phyloP scores from a whole-genome alignment of 1,284 basidiomycete genomes.

The Cutaneotrichosporon sp. region DNA sequence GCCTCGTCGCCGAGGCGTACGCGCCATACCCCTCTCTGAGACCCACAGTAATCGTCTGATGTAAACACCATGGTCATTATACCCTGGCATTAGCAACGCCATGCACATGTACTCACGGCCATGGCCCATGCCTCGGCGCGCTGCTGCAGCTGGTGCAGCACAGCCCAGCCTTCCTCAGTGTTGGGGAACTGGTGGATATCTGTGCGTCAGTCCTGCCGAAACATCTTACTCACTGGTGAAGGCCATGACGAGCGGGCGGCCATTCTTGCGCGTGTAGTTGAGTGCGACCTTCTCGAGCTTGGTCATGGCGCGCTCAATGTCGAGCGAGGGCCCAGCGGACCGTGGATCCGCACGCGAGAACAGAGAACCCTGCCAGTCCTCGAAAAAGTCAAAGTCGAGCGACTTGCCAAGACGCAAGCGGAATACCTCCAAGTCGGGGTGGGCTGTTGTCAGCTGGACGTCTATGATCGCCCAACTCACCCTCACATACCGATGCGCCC shows the following conservation, averaged over 20 bases:
- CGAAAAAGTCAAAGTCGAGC: conserved; percentile 53
- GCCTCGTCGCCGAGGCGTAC: too few relatives aligned
- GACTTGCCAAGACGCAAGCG: conserved; percentile 72
- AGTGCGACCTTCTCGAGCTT: conserved; percentile 83
- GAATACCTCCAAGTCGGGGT: conserved; percentile 68
- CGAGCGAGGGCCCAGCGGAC: conserved; percentile 73
- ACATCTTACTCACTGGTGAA: conserved; percentile 53
- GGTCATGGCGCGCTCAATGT: conserved; percentile 77
- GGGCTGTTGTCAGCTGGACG: conserved; percentile 46
- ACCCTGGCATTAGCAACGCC: conserved; percentile 49
- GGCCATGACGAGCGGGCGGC: conserved; percentile 67
- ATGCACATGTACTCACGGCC: conserved; percentile 54
- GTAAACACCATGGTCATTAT: conserved; percentile 73
- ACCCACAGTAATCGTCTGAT: conserved; percentile 68
- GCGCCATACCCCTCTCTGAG: too few relatives aligned
- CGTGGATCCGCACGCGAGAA: conserved; percentile 77
- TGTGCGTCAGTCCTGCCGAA: conserved; percentile 10
- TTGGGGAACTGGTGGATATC: conserved; percentile 71
- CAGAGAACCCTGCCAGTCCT: conserved; percentile 61
- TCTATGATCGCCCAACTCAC: conserved; percentile 30
- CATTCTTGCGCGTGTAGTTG: conserved; percentile 54
- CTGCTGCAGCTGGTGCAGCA: conserved; percentile 76
- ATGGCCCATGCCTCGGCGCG: conserved; percentile 78
- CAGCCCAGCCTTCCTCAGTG: conserved; percentile 66
- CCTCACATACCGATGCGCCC: conserved; percentile 48